Conservation (phyloP, 371 early-diverging fungal species). For the Circinella umbellata region DNA sequence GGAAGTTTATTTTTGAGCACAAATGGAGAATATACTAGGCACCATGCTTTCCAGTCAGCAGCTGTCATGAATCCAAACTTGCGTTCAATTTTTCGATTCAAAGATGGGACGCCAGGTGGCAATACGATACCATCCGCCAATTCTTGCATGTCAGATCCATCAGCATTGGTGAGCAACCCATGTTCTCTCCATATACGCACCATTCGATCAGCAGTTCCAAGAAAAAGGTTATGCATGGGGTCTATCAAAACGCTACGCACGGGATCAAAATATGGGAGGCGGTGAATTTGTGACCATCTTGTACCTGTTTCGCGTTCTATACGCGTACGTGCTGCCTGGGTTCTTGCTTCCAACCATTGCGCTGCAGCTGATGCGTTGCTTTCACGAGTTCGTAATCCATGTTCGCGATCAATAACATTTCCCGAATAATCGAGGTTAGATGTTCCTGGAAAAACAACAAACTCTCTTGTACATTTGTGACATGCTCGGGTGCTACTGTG, state of each 20-base stretch:
- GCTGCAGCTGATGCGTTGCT: neutral
- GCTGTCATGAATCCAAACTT: constrained; percentile 8
- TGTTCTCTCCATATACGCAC: neutral
- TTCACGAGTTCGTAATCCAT: neutral
- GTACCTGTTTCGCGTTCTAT: neutral
- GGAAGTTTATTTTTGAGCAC: neutral
- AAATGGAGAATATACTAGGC: neutral
- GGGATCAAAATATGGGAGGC: constrained; percentile 18
- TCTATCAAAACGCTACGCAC: constrained; percentile 13
- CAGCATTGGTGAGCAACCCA: neutral
- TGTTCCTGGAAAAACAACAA: neutral
- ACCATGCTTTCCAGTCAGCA: constrained; percentile 12
- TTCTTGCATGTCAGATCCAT: neutral
- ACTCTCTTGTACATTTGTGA: constrained; percentile 8
- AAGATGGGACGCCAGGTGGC: neutral
- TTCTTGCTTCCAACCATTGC: neutral
- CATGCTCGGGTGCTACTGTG: constrained; percentile 10
- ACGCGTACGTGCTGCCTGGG: neutral
- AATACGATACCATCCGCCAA: neutral
- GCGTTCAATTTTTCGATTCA: neutral
- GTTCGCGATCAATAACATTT: neutral
- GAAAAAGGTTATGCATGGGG: constrained; percentile 19
- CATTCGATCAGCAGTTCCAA: constrained; percentile 16
- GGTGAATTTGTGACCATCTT: constrained; percentile 15
- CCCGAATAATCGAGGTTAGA: neutral